Evolutionary conservation across 148 eudicot genomes (phyloP).

Genomic region (Cornus controversa): DNA sequence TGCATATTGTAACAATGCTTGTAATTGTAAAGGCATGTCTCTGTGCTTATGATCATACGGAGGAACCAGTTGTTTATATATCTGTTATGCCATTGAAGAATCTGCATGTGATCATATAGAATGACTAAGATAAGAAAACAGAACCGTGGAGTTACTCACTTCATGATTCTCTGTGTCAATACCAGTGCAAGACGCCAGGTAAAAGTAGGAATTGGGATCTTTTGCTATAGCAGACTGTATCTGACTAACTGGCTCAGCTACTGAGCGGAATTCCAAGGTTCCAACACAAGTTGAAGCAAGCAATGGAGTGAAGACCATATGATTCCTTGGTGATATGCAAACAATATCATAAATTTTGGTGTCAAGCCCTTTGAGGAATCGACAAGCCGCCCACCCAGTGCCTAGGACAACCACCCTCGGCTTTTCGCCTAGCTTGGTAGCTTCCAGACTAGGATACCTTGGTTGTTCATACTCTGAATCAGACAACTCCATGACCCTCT

Average conservation of each 20-base stretch:
- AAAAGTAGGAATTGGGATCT: slow-evolving; percentile 78
- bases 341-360: slow-evolving; percentile 76
- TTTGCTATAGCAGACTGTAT: slow-evolving; percentile 71
- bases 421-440: slow-evolving; percentile 79
- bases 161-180: slow-evolving; percentile 69
- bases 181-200: slow-evolving; percentile 68
- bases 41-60: no score
- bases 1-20: no score
- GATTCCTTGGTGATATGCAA: slow-evolving; percentile 86
- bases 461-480: slow-evolving; percentile 36
- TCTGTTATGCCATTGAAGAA: background rate
- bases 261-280: slow-evolving; percentile 84
- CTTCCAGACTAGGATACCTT: slow-evolving; percentile 54
- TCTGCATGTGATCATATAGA: background rate
- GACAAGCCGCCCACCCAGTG: slow-evolving; percentile 88
- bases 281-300: slow-evolving; percentile 97
- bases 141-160: slow-evolving; percentile 37
- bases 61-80: no score
- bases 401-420: slow-evolving; percentile 89
- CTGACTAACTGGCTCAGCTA: slow-evolving; percentile 72
- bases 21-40: no score
- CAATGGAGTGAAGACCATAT: slow-evolving; percentile 95
- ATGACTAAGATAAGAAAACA: background rate
- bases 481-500: slow-evolving; percentile 33
- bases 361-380: slow-evolving; percentile 80